phyloP scores from a whole-genome alignment of 106 monocot genomes.

The Phalaenopsis aphrodite region DNA sequence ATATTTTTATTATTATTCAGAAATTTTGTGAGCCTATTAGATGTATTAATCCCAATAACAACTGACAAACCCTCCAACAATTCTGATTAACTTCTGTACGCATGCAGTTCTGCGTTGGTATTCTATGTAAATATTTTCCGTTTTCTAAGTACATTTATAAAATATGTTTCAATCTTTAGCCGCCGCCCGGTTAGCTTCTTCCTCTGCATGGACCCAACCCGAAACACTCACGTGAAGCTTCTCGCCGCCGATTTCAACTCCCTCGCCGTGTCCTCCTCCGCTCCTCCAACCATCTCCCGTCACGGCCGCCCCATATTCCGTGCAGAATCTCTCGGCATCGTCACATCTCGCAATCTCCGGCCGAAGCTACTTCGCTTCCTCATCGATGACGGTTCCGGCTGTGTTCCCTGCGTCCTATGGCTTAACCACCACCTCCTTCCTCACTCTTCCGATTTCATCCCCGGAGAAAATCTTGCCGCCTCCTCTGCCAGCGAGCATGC shows the following conservation, averaged over 20 bases:
- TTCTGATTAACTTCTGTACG: no score
- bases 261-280: slow-evolving; percentile 12
- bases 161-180: no score
- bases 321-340: slow-evolving; percentile 48
- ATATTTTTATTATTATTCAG: no score
- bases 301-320: slow-evolving; percentile 23
- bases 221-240: slow-evolving; percentile 38
- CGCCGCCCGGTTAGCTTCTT: not conserved
- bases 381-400: slow-evolving; percentile 78
- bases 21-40: no score
- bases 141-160: no score
- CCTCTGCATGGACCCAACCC: slow-evolving; percentile 3
- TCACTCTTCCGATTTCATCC: not conserved
- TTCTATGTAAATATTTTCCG: no score
- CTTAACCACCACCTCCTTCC: slow-evolving; percentile 40
- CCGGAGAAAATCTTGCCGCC: not conserved
- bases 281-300: slow-evolving; percentile 4
- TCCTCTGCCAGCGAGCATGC: slow-evolving; percentile 25
- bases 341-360: slow-evolving; percentile 36
- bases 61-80: no score
- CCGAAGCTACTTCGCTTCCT: slow-evolving; percentile 52
- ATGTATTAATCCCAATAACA: no score
- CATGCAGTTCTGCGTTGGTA: no score
- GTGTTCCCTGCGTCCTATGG: slow-evolving; percentile 86
- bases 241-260: slow-evolving; percentile 44